Percentiles rank a stretch among this genome's conserved stretches.
These are phyloP conservation scores for Helichrysum umbraculigerum DNA, from an alignment of 129 eudicot species.

Conservation along the genomic window DNA sequence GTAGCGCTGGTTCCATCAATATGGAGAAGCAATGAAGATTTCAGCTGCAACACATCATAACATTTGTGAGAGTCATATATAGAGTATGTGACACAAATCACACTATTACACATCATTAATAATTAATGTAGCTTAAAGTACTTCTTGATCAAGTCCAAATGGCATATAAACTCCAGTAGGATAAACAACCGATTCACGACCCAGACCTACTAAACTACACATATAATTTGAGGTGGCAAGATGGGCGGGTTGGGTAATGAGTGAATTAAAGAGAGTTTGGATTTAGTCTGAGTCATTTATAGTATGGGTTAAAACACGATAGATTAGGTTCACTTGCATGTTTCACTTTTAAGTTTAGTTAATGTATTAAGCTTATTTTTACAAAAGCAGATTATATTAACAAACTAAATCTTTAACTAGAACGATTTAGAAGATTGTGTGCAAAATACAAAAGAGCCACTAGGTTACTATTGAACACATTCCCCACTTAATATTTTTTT, in stretches of 20 bases:
- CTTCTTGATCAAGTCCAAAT: background rate
- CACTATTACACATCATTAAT: background rate
- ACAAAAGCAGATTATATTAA: background rate
- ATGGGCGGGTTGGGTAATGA: background rate
- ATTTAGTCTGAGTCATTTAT: background rate
- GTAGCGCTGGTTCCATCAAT: constrained; percentile 45
- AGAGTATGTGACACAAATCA: background rate
- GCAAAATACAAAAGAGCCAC: background rate
- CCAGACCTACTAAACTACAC: background rate
- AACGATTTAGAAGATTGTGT: background rate
- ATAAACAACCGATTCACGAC: background rate
- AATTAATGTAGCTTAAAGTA: background rate
- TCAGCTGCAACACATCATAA: constrained; percentile 39
- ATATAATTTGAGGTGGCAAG: background rate
- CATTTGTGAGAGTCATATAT: background rate
- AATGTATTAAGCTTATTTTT: no score
- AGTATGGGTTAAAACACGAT: background rate
- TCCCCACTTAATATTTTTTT: background rate
- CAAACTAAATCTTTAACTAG: background rate
- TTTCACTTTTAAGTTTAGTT: background rate
- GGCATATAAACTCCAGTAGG: background rate
- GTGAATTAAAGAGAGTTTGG: background rate
- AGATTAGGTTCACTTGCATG: background rate
- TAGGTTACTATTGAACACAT: background rate
- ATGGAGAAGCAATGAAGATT: constrained; percentile 46